A percentile compares a stretch with the other conserved stretches of the same genome.
These are phyloP conservation scores for Endothia cerciana DNA, from an alignment of 2,329 filamentous ascomycete genomes.

Conservation along the genomic window DNA sequence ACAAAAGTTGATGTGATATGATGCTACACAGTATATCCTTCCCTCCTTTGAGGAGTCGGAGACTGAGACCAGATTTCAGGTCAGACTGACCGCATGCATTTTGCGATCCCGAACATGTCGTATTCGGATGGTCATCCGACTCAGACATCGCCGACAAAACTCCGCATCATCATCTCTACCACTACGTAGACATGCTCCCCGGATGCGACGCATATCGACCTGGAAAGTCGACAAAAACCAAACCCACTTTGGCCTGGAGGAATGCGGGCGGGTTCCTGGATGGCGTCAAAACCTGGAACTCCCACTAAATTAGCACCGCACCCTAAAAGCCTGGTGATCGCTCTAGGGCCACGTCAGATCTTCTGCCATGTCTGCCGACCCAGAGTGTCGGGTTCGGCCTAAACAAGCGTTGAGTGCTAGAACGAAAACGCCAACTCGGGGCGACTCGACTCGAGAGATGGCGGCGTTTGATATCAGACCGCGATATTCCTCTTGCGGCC, in stretches of 20 bases:
- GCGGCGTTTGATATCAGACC: not conserved
- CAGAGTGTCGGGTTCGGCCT: slow-evolving; percentile 43
- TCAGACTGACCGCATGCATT: not conserved
- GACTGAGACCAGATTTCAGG: not conserved
- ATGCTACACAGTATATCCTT: not conserved
- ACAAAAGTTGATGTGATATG: not conserved
- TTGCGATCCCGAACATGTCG: not conserved
- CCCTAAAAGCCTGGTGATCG: slow-evolving; percentile 28
- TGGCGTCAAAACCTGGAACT: slow-evolving; percentile 24
- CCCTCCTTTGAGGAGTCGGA: not conserved
- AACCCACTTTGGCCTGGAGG: slow-evolving; percentile 14
- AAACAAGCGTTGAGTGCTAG: slow-evolving; percentile 40
- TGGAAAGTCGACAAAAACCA: slow-evolving; percentile 12
- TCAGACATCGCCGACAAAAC: slow-evolving; percentile 7
- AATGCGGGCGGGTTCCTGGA: slow-evolving; percentile 28
- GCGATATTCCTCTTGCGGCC: not conserved
- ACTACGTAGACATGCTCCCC: not conserved
- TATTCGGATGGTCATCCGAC: not conserved
- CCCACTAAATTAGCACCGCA: slow-evolving; percentile 30
- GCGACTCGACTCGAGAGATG: not conserved
- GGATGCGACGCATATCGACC: not conserved
- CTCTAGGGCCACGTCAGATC: slow-evolving; percentile 43
- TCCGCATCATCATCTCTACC: not conserved
- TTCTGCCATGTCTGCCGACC: slow-evolving; percentile 39
- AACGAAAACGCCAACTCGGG: slow-evolving; percentile 11